Evolutionary conservation across 495 filamentous ascomycete species (phyloP).

Genomic region (Tuber indicum): DNA sequence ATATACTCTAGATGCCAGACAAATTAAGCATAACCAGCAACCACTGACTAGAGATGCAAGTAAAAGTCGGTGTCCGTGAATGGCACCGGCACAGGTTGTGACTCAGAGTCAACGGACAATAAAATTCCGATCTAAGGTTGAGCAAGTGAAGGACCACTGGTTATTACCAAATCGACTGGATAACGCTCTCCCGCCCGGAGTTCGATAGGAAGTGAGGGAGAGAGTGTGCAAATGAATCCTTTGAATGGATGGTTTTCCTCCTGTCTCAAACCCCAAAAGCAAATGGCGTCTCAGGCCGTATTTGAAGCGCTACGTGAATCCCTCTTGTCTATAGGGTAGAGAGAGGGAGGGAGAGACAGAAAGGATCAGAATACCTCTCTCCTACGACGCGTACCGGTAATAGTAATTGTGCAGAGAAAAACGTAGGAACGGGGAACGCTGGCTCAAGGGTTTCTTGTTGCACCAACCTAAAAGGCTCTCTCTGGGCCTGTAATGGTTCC

Average conservation of each 20-base stretch:
- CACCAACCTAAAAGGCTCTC: conserved; percentile 28
- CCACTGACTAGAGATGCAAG: conserved; percentile 28
- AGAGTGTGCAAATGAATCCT: conserved; percentile 9
- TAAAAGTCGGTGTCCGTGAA: conserved; percentile 32
- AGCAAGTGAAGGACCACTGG: conserved; percentile 19
- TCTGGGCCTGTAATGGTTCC: conserved; percentile 22
- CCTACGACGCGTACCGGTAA: neutral
- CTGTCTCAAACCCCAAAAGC: conserved; percentile 26
- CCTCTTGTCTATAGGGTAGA: neutral
- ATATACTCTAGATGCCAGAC: conserved; percentile 14
- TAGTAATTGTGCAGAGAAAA: conserved; percentile 2
- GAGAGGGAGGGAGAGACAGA: neutral
- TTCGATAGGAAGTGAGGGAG: conserved; percentile 12
- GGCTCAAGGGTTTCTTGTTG: conserved; percentile 15
- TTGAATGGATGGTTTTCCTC: conserved; percentile 14
- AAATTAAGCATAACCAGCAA: conserved; percentile 39
- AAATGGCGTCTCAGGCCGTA: conserved; percentile 26
- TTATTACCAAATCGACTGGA: conserved; percentile 28
- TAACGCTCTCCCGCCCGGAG: conserved; percentile 26
- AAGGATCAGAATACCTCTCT: neutral
- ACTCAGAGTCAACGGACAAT: conserved; percentile 34
- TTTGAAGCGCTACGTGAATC: conserved; percentile 25
- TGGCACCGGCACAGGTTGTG: conserved; percentile 17
- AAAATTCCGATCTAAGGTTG: conserved; percentile 27
- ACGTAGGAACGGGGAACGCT: neutral